phyloP scores from a whole-genome alignment of 2,329 filamentous ascomycete species.

The Sporothrix dimorphospora region DNA sequence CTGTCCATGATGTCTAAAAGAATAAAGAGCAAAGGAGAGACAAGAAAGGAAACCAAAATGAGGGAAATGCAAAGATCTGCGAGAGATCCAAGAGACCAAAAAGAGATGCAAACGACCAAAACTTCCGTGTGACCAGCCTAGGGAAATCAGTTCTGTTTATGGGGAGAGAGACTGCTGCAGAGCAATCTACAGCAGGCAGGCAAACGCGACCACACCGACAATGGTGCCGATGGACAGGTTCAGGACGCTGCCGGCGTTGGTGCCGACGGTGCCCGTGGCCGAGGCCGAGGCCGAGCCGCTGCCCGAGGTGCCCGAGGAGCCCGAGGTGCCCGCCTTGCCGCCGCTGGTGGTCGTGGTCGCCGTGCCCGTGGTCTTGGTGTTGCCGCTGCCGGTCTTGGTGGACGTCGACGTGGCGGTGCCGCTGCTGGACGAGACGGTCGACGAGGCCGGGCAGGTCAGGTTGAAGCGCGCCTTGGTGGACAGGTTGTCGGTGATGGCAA shows the following conservation, averaged over 20 bases:
- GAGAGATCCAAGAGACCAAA: not conserved
- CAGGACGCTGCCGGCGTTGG: not conserved
- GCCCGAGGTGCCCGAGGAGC: not conserved
- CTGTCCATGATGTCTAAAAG: not conserved
- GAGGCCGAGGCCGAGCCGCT: not conserved
- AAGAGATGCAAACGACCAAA: not conserved
- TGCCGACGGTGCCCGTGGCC: not conserved
- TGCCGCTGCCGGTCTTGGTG: slow-evolving; percentile 28
- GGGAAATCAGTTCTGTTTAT: not conserved
- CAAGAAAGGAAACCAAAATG: slow-evolving; percentile 1
- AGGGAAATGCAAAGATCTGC: not conserved
- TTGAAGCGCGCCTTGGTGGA: slow-evolving; percentile 56
- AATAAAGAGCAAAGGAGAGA: not conserved
- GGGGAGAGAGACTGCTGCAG: not conserved
- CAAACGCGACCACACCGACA: slow-evolving; percentile 13
- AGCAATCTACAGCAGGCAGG: not conserved
- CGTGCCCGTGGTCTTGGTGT: not conserved
- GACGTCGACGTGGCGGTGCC: slow-evolving; percentile 31
- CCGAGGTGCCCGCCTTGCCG: not conserved
- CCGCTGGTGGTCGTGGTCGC: not conserved
- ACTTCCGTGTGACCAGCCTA: slow-evolving; percentile 10
- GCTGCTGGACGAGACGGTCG: slow-evolving; percentile 32
- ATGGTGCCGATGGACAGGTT: slow-evolving; percentile 18
- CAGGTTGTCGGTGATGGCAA: slow-evolving; percentile 58
- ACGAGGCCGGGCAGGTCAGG: slow-evolving; percentile 54